phyloP scores from a whole-genome alignment of 1,284 basidiomycete genomes.

The Mycena citricolor region DNA sequence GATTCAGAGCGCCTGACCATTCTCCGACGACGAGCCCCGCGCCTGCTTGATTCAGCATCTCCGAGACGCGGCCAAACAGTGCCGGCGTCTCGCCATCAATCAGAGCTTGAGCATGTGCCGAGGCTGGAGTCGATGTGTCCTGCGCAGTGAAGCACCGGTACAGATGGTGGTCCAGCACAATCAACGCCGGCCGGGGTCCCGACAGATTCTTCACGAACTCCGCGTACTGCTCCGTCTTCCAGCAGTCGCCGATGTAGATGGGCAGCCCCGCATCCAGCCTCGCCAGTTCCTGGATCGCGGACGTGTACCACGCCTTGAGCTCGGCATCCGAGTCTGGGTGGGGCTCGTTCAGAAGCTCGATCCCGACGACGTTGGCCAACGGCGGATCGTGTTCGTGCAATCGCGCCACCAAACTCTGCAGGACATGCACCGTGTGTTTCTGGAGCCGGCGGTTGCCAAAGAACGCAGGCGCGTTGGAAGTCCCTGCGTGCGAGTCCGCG shows the following conservation, averaged over 20 bases:
- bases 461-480: constrained; percentile 54
- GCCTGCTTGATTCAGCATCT: constrained; percentile 45
- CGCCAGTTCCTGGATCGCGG: constrained; percentile 59
- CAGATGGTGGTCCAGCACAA: constrained; percentile 82
- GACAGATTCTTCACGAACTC: constrained; percentile 45
- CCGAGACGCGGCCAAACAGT: constrained; percentile 43
- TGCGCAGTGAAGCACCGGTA: constrained; percentile 78
- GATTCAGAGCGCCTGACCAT: constrained; percentile 81
- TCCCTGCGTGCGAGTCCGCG: constrained; percentile 63
- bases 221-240: constrained; percentile 72
- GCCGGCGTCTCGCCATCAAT: constrained; percentile 42
- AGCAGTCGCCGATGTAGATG: constrained; percentile 77
- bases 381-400: constrained; percentile 39
- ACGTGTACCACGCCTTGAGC: constrained; percentile 66
- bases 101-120: constrained; percentile 54
- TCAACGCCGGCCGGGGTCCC: constrained; percentile 37
- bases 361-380: constrained; percentile 68
- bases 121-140: constrained; percentile 59
- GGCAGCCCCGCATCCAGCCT: constrained; percentile 54
- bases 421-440: constrained; percentile 52
- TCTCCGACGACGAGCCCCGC: constrained; percentile 79
- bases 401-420: constrained; percentile 45
- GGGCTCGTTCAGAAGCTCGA: constrained; percentile 87
- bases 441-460: constrained; percentile 51
- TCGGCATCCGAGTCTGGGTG: constrained; percentile 46